A percentile compares a stretch with the other conserved stretches of the same genome.
Conservation (phyloP, 805 yeast species). For the Cyberlindnera misumaiensis region DNA sequence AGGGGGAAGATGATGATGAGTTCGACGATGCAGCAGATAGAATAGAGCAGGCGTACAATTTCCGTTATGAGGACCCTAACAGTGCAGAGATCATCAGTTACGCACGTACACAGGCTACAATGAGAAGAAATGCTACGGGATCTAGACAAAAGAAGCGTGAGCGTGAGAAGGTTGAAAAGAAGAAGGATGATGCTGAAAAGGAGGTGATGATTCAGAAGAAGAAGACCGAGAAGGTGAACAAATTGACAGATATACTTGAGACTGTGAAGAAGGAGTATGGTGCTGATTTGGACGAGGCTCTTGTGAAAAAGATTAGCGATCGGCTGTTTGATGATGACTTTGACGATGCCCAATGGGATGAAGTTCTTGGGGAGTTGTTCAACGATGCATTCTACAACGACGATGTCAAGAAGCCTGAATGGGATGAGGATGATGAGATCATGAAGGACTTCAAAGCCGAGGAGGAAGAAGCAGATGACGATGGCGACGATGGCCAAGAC, state of each 20-base stretch:
- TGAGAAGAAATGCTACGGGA: slow-evolving; percentile 71
- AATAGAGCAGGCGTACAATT: slow-evolving; percentile 89
- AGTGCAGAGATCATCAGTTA: slow-evolving; percentile 88
- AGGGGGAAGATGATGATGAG: slow-evolving; percentile 61
- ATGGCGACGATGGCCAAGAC: slow-evolving; percentile 33
- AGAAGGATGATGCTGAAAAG: slow-evolving; percentile 44
- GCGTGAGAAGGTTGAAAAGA: slow-evolving; percentile 48
- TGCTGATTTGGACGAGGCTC: slow-evolving; percentile 44
- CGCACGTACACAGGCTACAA: slow-evolving; percentile 90
- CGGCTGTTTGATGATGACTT: slow-evolving; percentile 81
- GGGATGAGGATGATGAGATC: slow-evolving; percentile 55
- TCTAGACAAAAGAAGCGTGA: slow-evolving; percentile 77
- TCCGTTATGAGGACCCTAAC: slow-evolving; percentile 88
- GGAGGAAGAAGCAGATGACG: slow-evolving; percentile 23
- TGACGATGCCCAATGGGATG: slow-evolving; percentile 88
- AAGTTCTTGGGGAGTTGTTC: slow-evolving; percentile 74
- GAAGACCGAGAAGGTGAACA: slow-evolving; percentile 69
- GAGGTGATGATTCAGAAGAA: slow-evolving; percentile 61
- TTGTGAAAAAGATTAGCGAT: slow-evolving; percentile 63
- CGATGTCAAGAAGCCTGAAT: slow-evolving; percentile 50
- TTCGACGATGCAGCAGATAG: slow-evolving; percentile 89
- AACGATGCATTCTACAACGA: slow-evolving; percentile 76
- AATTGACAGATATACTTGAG: slow-evolving; percentile 59
- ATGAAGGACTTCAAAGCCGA: slow-evolving; percentile 38
- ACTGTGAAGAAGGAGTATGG: slow-evolving; percentile 37